Conservation (phyloP, 202 grass and related monocot species). For the Setaria italica region DNA sequence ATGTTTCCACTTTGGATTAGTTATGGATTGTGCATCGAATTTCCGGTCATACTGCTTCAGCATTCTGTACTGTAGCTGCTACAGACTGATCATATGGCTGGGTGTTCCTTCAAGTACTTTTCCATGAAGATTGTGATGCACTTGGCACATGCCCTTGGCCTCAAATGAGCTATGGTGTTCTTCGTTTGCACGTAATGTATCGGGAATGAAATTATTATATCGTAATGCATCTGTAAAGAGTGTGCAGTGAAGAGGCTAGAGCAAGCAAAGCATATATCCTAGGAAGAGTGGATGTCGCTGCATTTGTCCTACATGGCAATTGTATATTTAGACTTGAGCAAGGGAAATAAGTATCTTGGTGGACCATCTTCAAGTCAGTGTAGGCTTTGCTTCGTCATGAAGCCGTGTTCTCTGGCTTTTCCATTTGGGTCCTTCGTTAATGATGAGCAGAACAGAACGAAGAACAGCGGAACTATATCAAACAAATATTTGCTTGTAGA, state of each 20-base stretch:
- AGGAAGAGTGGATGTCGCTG: neutral
- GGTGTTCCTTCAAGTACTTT: neutral
- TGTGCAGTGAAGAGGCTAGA: neutral
- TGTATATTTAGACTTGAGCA: neutral
- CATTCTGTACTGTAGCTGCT: neutral
- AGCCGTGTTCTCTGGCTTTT: neutral
- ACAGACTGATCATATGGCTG: neutral
- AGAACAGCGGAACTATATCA: neutral
- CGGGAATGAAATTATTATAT: neutral
- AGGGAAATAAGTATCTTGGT: constrained; percentile 11
- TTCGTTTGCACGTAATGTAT: constrained; percentile 3
- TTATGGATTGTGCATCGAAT: neutral
- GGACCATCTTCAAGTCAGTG: neutral
- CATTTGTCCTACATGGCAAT: neutral
- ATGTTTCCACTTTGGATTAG: neutral
- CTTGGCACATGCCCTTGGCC: neutral
- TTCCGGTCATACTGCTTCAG: neutral
- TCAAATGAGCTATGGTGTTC: neutral
- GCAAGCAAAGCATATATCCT: constrained; percentile 23
- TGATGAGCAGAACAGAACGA: neutral
- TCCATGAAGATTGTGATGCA: neutral
- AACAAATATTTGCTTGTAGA: neutral
- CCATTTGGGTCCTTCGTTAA: constrained; percentile 18
- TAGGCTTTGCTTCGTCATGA: constrained; percentile 26
- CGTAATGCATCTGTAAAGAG: neutral